Evolutionary conservation across 371 early-diverging fungal species (phyloP).

Genomic region (Entomophthora muscae): DNA sequence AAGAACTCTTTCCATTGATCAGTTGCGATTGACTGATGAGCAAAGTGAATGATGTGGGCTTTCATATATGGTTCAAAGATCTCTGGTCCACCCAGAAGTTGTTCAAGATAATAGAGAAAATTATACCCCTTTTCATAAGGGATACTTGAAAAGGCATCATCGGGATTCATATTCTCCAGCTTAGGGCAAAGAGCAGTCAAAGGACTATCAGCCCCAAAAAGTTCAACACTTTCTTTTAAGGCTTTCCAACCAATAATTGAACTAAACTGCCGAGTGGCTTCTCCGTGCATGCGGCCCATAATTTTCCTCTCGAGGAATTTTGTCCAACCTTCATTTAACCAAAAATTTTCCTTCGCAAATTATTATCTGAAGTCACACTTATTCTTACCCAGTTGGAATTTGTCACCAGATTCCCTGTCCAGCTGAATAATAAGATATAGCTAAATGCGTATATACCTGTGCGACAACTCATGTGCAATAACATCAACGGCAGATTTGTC

Average conservation of each 20-base stretch:
- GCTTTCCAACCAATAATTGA: conserved; percentile 74
- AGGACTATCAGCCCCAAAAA: conserved; percentile 51
- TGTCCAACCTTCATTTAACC: conserved; percentile 93
- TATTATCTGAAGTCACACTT: conserved; percentile 3
- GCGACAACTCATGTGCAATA: conserved; percentile 92
- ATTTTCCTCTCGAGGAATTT: conserved; percentile 91
- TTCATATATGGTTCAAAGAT: conserved; percentile 74
- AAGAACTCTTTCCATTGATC: conserved; percentile 71
- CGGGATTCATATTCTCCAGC: conserved; percentile 73
- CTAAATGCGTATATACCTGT: conserved; percentile 22
- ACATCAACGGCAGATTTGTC: conserved; percentile 91
- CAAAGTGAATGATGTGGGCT: conserved; percentile 66
- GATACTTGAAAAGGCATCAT: conserved; percentile 80
- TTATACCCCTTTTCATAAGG: conserved; percentile 96
- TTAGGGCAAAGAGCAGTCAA: conserved; percentile 65
- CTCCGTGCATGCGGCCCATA: conserved; percentile 63
- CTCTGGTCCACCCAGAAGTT: conserved; percentile 60
- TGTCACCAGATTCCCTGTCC: conserved; percentile 94
- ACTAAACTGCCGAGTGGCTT: conserved; percentile 63
- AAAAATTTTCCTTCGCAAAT: conserved; percentile 36
- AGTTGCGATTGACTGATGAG: conserved; percentile 72
- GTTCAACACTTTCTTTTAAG: conserved; percentile 55
- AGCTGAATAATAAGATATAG: conserved; percentile 18
- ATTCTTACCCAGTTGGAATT: conserved; percentile 60
- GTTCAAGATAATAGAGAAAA: conserved; percentile 80